These are phyloP conservation scores for Talaromyces funiculosus DNA, from an alignment of 2,329 filamentous ascomycete species.

Conservation along the genomic window DNA sequence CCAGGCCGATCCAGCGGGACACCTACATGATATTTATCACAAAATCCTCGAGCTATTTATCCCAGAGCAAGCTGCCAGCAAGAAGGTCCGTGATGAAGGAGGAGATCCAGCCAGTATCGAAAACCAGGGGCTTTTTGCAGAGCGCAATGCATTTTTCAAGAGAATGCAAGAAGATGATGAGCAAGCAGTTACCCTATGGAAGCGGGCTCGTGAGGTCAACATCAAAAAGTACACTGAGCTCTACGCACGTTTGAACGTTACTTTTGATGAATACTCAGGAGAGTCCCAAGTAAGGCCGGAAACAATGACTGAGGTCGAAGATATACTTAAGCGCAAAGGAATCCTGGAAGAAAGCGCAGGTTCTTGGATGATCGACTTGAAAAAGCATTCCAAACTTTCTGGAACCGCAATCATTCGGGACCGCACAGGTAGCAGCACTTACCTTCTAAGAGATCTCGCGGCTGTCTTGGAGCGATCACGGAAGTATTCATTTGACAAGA, in stretches of 20 bases:
- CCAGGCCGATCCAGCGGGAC: slow-evolving; percentile 68
- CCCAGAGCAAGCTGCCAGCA: neutral
- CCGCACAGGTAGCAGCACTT: slow-evolving; percentile 68
- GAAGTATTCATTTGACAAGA: slow-evolving; percentile 63
- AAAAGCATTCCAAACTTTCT: slow-evolving; percentile 62
- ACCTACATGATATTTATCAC: slow-evolving; percentile 77
- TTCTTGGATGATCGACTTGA: slow-evolving; percentile 66
- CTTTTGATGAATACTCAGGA: slow-evolving; percentile 65
- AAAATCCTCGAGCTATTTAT: slow-evolving; percentile 51
- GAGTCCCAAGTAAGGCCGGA: slow-evolving; percentile 64
- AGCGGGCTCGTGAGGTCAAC: slow-evolving; percentile 60
- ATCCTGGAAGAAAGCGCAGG: slow-evolving; percentile 67
- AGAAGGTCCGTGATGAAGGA: slow-evolving; percentile 5
- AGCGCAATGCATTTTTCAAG: slow-evolving; percentile 52
- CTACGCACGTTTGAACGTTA: slow-evolving; percentile 65
- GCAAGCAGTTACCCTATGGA: slow-evolving; percentile 57
- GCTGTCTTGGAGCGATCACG: slow-evolving; percentile 63
- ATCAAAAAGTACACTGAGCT: slow-evolving; percentile 63
- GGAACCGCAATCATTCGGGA: slow-evolving; percentile 67
- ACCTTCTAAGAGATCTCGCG: slow-evolving; percentile 72
- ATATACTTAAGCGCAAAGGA: slow-evolving; percentile 57
- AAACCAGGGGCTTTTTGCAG: neutral
- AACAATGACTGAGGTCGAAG: slow-evolving; percentile 59
- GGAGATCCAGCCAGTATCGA: neutral
- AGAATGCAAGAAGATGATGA: slow-evolving; percentile 64